Evolutionary conservation across 2,329 filamentous ascomycete species (phyloP).

Genomic region (Coleophoma crateriformis): DNA sequence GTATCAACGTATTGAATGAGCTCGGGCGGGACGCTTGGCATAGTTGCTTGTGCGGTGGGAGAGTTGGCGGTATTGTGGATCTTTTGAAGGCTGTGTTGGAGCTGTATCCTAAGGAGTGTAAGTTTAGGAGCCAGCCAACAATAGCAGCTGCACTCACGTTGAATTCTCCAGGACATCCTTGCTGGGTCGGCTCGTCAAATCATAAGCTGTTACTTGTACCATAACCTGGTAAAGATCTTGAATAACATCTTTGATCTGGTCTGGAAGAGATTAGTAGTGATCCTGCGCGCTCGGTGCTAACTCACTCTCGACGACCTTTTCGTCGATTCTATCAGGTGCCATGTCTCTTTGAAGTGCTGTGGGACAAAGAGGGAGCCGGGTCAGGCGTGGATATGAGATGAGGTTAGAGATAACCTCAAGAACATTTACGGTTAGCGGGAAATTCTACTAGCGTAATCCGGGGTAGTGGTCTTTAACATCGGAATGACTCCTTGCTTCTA

Average conservation of each 20-base stretch:
- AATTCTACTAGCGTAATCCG: too few relatives aligned
- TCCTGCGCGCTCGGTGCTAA: neutral
- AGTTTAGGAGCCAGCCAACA: neutral
- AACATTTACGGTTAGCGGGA: too few relatives aligned
- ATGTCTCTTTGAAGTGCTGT: slow-evolving; percentile 12
- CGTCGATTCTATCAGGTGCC: slow-evolving; percentile 29
- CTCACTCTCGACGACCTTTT: slow-evolving; percentile 31
- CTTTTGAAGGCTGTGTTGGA: slow-evolving; percentile 32
- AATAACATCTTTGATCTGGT: slow-evolving; percentile 55
- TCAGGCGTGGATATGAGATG: neutral
- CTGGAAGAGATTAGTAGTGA: slow-evolving; percentile 25
- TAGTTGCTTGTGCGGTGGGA: slow-evolving; percentile 21
- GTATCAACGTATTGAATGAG: slow-evolving; percentile 65
- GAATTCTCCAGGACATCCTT: slow-evolving; percentile 51
- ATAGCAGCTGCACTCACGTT: slow-evolving; percentile 31
- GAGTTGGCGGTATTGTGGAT: slow-evolving; percentile 36
- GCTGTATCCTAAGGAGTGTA: slow-evolving; percentile 14
- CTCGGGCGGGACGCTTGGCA: slow-evolving; percentile 54
- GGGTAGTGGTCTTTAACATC: neutral
- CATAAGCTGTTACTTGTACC: slow-evolving; percentile 58
- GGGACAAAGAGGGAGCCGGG: too few relatives aligned
- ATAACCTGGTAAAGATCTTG: slow-evolving; percentile 59
- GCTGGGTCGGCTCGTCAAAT: slow-evolving; percentile 40
- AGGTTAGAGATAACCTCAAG: neutral
- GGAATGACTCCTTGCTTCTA: neutral